These are phyloP conservation scores for Alternaria sp. DNA, from an alignment of 2,329 filamentous ascomycete genomes.

Conservation along the genomic window DNA sequence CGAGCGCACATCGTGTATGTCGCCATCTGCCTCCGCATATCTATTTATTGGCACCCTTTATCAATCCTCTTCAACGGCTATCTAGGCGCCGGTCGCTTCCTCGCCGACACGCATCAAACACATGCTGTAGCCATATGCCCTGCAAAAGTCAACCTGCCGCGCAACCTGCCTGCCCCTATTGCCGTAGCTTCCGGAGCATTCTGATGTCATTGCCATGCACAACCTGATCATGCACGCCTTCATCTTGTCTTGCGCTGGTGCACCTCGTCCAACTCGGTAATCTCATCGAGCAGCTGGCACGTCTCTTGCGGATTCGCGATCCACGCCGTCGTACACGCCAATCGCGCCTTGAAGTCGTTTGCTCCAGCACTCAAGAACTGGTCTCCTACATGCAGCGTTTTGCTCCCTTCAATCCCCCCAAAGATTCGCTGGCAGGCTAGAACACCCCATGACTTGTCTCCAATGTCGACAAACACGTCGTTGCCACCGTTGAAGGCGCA, in stretches of 20 bases:
- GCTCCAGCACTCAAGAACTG: slow-evolving; percentile 90
- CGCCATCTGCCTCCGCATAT: slow-evolving; percentile 8
- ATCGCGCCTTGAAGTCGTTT: slow-evolving; percentile 95
- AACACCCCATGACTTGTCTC: slow-evolving; percentile 97
- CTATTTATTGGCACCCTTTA: background rate
- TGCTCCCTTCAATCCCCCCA: slow-evolving; percentile 74
- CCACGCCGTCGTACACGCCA: slow-evolving; percentile 95
- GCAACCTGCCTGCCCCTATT: background rate
- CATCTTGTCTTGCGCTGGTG: slow-evolving; percentile 49
- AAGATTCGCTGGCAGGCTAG: slow-evolving; percentile 92
- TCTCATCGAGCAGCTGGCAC: slow-evolving; percentile 85
- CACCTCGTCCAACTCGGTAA: slow-evolving; percentile 59
- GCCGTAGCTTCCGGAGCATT: background rate
- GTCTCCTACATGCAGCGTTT: slow-evolving; percentile 91
- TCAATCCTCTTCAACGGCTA: slow-evolving; percentile 4
- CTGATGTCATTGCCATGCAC: slow-evolving; percentile 9
- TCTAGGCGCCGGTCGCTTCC: background rate
- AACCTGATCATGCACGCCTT: background rate
- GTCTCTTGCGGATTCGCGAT: slow-evolving; percentile 94
- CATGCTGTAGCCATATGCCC: background rate
- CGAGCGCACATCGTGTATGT: slow-evolving; percentile 6
- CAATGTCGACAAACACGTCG: slow-evolving; percentile 98
- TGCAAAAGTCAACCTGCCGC: background rate
- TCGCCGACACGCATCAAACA: background rate
- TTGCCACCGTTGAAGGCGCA: slow-evolving; percentile 97